These are phyloP conservation scores for Diddensiella transvaalensis DNA, from an alignment of 805 yeast species.

Conservation along the genomic window DNA sequence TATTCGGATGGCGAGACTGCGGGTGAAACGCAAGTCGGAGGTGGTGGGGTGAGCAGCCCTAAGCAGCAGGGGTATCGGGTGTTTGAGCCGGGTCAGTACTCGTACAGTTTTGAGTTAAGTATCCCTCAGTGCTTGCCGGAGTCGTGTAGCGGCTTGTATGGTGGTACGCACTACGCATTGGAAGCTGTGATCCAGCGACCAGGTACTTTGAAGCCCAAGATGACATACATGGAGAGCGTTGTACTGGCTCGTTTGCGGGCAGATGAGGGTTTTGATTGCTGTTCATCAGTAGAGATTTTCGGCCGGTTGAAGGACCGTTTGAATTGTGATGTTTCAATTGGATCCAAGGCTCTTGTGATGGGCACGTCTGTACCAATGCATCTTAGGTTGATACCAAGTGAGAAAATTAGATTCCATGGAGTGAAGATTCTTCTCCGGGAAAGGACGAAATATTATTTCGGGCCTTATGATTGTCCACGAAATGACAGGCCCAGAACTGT, in stretches of 20 bases:
- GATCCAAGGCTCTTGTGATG: neutral
- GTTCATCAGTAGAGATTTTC: neutral
- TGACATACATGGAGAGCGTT: neutral
- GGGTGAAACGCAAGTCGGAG: neutral
- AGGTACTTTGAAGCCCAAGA: neutral
- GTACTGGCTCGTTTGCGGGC: neutral
- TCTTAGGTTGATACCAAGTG: neutral
- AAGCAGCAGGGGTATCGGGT: neutral
- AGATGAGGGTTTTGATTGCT: neutral
- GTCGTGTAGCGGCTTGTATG: neutral
- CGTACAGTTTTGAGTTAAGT: neutral
- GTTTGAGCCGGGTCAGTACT: neutral
- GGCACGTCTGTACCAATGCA: neutral
- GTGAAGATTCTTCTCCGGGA: neutral
- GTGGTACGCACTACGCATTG: neutral
- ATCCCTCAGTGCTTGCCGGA: neutral
- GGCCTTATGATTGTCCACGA: neutral
- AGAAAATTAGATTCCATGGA: neutral
- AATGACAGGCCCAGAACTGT: neutral
- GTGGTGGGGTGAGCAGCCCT: neutral
- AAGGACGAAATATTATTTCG: neutral
- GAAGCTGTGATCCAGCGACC: neutral
- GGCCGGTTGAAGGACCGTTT: neutral
- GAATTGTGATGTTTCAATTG: neutral
- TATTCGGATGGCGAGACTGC: no score